Conservation (phyloP, 805 yeast species). For the Schwanniomyces vanrijiae region DNA sequence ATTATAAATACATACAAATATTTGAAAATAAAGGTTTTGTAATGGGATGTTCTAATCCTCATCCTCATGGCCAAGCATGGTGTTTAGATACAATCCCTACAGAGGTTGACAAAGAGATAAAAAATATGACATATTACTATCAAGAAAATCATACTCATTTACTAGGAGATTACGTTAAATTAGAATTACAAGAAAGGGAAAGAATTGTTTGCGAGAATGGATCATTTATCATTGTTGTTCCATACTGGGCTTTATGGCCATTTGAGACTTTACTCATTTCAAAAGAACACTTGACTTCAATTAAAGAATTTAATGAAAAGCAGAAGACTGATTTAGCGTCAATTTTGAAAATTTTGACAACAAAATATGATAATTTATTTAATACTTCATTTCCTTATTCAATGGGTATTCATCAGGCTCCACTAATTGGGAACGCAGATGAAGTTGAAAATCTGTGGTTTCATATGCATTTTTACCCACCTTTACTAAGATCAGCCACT, state of each 20-base stretch:
- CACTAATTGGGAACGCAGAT: slow-evolving; percentile 46
- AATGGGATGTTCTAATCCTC: slow-evolving; percentile 83
- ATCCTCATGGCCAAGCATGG: slow-evolving; percentile 86
- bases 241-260: slow-evolving; percentile 86
- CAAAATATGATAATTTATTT: slow-evolving; percentile 69
- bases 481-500: slow-evolving; percentile 70
- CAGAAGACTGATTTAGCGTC: slow-evolving; percentile 58
- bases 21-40: slow-evolving; percentile 78
- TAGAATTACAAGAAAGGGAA: slow-evolving; percentile 50
- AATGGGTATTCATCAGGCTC: slow-evolving; percentile 84
- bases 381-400: slow-evolving; percentile 73
- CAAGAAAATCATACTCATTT: slow-evolving; percentile 44
- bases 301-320: slow-evolving; percentile 45
- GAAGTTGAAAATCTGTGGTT: slow-evolving; percentile 49
- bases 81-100: slow-evolving; percentile 63
- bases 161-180: slow-evolving; percentile 59
- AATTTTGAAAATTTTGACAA: slow-evolving; percentile 52
- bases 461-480: slow-evolving; percentile 80
- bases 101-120: slow-evolving; percentile 61
- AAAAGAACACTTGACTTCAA: slow-evolving; percentile 50
- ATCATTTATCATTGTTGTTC: slow-evolving; percentile 65
- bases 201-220: slow-evolving; percentile 62
- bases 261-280: slow-evolving; percentile 67
- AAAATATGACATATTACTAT: slow-evolving; percentile 48
- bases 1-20: slow-evolving; percentile 63